phyloP scores from a whole-genome alignment of 1,139 yeast genomes.

The Hyphopichia fennica region DNA sequence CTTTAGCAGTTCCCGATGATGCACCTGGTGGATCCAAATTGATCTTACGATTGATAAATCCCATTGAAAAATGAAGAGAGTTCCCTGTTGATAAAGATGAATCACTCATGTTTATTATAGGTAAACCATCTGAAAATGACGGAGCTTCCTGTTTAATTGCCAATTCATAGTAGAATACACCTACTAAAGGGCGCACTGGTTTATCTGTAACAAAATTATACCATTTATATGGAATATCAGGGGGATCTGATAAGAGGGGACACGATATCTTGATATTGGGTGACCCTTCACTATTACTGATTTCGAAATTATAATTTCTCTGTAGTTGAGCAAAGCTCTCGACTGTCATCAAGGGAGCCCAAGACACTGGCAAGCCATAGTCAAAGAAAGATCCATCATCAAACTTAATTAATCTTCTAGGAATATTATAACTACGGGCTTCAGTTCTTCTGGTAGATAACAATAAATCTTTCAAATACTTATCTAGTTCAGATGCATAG shows the following conservation, averaged over 20 bases:
- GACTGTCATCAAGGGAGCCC: slow-evolving; percentile 39
- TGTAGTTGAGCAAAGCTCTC: slow-evolving; percentile 22
- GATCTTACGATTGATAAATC: slow-evolving; percentile 33
- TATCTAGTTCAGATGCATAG: slow-evolving; percentile 22
- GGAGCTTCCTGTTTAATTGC: slow-evolving; percentile 35
- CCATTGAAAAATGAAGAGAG: slow-evolving; percentile 35
- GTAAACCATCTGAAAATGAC: slow-evolving; percentile 28
- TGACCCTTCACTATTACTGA: slow-evolving; percentile 28
- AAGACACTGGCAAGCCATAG: slow-evolving; percentile 39
- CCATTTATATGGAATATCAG: slow-evolving; percentile 13
- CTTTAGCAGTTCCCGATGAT: slow-evolving; percentile 6
- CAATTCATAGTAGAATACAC: slow-evolving; percentile 39
- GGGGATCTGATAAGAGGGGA: slow-evolving; percentile 7
- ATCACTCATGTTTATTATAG: slow-evolving; percentile 36
- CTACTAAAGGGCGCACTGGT: slow-evolving; percentile 30
- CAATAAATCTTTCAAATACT: slow-evolving; percentile 28
- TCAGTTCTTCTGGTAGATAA: slow-evolving; percentile 20
- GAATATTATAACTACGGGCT: slow-evolving; percentile 19
- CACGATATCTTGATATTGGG: slow-evolving; percentile 26
- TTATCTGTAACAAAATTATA: slow-evolving; percentile 39
- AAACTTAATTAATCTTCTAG: slow-evolving; percentile 28
- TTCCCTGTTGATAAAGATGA: slow-evolving; percentile 34
- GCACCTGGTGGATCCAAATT: slow-evolving; percentile 16
- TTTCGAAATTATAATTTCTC: slow-evolving; percentile 21
- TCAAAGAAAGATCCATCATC: slow-evolving; percentile 24